phyloP scores from a whole-genome alignment of 805 yeast genomes.

The Naumovozyma baii region DNA sequence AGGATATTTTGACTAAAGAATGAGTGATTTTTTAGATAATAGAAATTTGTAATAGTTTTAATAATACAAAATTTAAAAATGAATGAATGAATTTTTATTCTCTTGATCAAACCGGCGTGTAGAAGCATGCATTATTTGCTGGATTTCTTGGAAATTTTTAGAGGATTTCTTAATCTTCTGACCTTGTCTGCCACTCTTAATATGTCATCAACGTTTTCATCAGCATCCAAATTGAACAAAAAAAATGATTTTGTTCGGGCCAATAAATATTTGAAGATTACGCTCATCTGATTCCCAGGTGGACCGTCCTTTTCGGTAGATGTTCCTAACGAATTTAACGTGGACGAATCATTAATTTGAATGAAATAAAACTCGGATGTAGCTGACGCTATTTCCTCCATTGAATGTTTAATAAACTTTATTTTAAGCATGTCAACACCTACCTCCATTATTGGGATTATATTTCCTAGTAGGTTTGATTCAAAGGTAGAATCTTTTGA shows the following conservation, averaged over 20 bases:
- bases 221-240: conserved; percentile 23
- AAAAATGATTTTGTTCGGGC: conserved; percentile 32
- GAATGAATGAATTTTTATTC: background rate
- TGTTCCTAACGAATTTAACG: conserved; percentile 9
- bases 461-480: background rate
- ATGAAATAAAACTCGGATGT: conserved; percentile 18
- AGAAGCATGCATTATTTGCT: no score
- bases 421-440: background rate
- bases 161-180: conserved; percentile 10
- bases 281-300: conserved; percentile 17
- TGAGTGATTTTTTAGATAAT: conserved; percentile 4
- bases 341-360: conserved; percentile 17
- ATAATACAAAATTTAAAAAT: background rate
- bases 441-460: background rate
- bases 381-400: background rate
- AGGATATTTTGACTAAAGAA: conserved; percentile 45
- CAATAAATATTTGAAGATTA: conserved; percentile 23
- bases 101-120: no score
- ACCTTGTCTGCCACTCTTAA: conserved; percentile 11
- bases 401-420: background rate
- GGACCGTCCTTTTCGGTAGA: conserved; percentile 5
- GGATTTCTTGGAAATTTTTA: background rate
- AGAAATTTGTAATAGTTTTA: background rate
- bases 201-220: conserved; percentile 4
- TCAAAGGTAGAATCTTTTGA: background rate